A percentile compares a stretch with the other conserved stretches of the same genome.
Conservation (phyloP, 768 basidiomycete species). For the Hortiboletus campestris region DNA sequence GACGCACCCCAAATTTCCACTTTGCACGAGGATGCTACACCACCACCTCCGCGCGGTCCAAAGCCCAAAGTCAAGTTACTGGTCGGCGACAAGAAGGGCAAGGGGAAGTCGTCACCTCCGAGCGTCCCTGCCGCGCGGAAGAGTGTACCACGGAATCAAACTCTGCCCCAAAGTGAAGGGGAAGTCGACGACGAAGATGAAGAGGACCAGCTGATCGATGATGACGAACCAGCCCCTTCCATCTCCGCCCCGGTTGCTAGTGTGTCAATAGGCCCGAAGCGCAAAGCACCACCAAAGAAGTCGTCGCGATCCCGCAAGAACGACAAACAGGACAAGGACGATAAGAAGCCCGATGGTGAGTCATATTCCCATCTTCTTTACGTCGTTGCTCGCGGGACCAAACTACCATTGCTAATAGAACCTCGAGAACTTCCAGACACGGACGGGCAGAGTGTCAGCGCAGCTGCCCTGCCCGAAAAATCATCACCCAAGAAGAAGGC, state of each 20-base stretch:
- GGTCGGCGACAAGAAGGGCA: slow-evolving; percentile 43
- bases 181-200: slow-evolving; percentile 65
- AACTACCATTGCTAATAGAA: slow-evolving; percentile 22
- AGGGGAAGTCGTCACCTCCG: slow-evolving; percentile 36
- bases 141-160: slow-evolving; percentile 14
- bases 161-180: slow-evolving; percentile 35
- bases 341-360: slow-evolving; percentile 47
- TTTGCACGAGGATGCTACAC: slow-evolving; percentile 68
- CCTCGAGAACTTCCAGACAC: slow-evolving; percentile 29
- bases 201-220: slow-evolving; percentile 81
- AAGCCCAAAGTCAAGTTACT: slow-evolving; percentile 52
- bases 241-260: slow-evolving; percentile 27
- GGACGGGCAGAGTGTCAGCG: slow-evolving; percentile 19
- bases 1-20: slow-evolving; percentile 84
- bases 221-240: slow-evolving; percentile 40
- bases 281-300: slow-evolving; percentile 48
- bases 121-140: slow-evolving; percentile 25
- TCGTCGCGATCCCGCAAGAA: slow-evolving; percentile 52
- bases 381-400: slow-evolving; percentile 6
- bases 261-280: slow-evolving; percentile 43
- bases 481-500: slow-evolving; percentile 49
- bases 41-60: slow-evolving; percentile 49
- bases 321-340: slow-evolving; percentile 45
- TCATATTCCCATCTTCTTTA: slow-evolving; percentile 29
- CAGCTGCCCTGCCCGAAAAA: slow-evolving; percentile 31